A percentile compares a stretch with the other conserved stretches of the same genome.
phyloP scores from a whole-genome alignment of 23 red algal species.

The Agarophyton chilense region DNA sequence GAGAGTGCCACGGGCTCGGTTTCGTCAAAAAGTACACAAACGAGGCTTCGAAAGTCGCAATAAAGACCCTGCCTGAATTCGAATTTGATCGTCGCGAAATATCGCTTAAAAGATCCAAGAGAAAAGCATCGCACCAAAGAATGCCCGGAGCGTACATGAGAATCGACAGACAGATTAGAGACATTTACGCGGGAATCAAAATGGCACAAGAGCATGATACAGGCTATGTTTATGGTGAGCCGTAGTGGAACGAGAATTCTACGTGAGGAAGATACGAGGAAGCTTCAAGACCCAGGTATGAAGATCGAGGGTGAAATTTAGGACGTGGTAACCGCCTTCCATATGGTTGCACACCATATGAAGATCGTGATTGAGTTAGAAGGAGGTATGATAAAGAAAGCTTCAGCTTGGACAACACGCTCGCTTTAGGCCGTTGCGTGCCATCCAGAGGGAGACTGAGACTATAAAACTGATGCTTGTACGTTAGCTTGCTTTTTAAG shows the following conservation, averaged over 20 bases:
- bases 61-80: slow-evolving; percentile 57
- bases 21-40: slow-evolving; percentile 69
- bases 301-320: slow-evolving; percentile 24
- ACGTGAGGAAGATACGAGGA: slow-evolving; percentile 28
- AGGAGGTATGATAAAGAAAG: slow-evolving; percentile 42
- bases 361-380: slow-evolving; percentile 49
- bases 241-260: slow-evolving; percentile 21
- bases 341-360: slow-evolving; percentile 27
- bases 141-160: slow-evolving; percentile 66
- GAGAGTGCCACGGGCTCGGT: slow-evolving; percentile 70
- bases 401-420: too few species aligned
- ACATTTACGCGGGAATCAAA: slow-evolving; percentile 61
- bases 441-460: too few species aligned
- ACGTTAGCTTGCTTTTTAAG: too few species aligned
- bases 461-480: too few species aligned
- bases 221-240: slow-evolving; percentile 31
- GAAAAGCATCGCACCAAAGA: slow-evolving; percentile 54
- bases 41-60: slow-evolving; percentile 41
- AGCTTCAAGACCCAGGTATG: slow-evolving; percentile 37
- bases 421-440: too few species aligned
- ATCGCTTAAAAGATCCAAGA: slow-evolving; percentile 49
- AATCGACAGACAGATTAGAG: slow-evolving; percentile 61
- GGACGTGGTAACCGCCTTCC: slow-evolving; percentile 25
- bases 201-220: slow-evolving; percentile 32
- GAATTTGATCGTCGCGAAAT: slow-evolving; percentile 72